These are phyloP conservation scores for Pezicula rhizophila DNA, from an alignment of 2,329 filamentous ascomycete genomes.

Conservation along the genomic window DNA sequence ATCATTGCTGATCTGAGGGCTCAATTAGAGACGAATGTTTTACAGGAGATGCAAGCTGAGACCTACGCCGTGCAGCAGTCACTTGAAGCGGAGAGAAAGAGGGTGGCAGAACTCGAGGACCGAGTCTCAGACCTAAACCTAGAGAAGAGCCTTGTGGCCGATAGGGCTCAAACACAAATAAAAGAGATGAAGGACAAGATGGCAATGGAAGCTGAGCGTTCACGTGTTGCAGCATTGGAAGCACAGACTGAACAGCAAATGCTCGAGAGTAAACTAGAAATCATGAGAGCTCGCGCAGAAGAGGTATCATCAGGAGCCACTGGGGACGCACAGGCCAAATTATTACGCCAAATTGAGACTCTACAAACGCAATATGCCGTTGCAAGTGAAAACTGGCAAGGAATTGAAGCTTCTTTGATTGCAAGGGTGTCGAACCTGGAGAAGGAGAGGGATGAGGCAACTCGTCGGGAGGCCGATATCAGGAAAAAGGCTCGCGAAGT, in stretches of 20 bases:
- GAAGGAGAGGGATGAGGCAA: conserved; percentile 83
- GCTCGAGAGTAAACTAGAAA: conserved; percentile 85
- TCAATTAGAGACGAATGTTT: conserved; percentile 62
- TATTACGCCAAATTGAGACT: conserved; percentile 90
- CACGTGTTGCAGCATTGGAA: conserved; percentile 65
- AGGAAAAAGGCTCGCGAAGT: conserved; percentile 84
- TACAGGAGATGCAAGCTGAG: conserved; percentile 61
- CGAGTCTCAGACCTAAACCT: conserved; percentile 60
- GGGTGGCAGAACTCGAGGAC: conserved; percentile 49
- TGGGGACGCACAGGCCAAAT: conserved; percentile 80
- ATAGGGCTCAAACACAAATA: conserved; percentile 65
- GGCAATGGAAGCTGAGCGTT: conserved; percentile 65
- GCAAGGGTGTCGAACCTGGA: conserved; percentile 73
- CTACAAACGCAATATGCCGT: conserved; percentile 92
- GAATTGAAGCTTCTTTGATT: conserved; percentile 81
- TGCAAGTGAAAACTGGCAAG: conserved; percentile 95
- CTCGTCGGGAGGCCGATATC: conserved; percentile 77
- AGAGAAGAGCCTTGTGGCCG: conserved; percentile 70
- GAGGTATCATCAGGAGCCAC: conserved; percentile 79
- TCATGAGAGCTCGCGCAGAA: conserved; percentile 77
- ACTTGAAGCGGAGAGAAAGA: conserved; percentile 57
- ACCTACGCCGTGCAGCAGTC: conserved; percentile 61
- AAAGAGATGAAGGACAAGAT: conserved; percentile 67
- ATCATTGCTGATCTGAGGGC: conserved; percentile 62
- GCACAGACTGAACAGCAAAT: conserved; percentile 70